Evolutionary conservation across 176 grass and related monocot genomes (phyloP), one percentile per base, ranked within the genome.

Genomic region (Miscanthus lutarioriparius): DNA sequence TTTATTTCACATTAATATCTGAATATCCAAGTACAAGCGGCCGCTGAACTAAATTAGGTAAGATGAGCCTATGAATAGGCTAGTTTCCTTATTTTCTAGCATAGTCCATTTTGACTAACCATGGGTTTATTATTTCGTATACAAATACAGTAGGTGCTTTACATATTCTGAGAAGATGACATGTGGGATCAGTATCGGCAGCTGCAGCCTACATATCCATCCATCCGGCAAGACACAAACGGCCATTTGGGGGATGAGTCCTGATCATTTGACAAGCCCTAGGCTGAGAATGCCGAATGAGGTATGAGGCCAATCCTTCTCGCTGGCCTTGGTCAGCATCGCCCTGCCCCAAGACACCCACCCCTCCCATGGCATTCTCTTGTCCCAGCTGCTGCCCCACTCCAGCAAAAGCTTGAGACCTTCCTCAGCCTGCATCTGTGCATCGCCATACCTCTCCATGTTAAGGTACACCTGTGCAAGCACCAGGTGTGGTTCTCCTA

Each of bases 381-480:
- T 97, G 86, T 92, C 95, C 95, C 95, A 94, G 81, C 90, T 81
- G 80, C 84, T 97, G 59, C 95, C 95, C 95, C 95, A 97, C 48
- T 91, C 90, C 82, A 97, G 69, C 51, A 92, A 10, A 84, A 94
- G 75, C 70, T 53, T 78, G 36, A 97, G 78, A 19, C 95, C 92
- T 59, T 26, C 71, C 64, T 94, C 95, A 1, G 80, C 88, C 38
- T 91, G 83, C 68, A 44, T 37, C 83, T 81, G 75, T 0, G 94
- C 95, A 10, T 89, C 92, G 51, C 72, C 90, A 15, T 87, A 94
- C 84, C 84, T 97, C 32, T 72, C 88, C 79, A 82, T 15, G 85
- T 92, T 92, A 14, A 97, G 73, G 37, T 80, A 84, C 2, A 81
- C 65, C 79, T 81, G 79, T 0, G 79, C 79, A 54, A 81, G 79